phyloP scores from a whole-genome alignment of 2,329 filamentous ascomycete species.

The Fusarium dimerum region DNA sequence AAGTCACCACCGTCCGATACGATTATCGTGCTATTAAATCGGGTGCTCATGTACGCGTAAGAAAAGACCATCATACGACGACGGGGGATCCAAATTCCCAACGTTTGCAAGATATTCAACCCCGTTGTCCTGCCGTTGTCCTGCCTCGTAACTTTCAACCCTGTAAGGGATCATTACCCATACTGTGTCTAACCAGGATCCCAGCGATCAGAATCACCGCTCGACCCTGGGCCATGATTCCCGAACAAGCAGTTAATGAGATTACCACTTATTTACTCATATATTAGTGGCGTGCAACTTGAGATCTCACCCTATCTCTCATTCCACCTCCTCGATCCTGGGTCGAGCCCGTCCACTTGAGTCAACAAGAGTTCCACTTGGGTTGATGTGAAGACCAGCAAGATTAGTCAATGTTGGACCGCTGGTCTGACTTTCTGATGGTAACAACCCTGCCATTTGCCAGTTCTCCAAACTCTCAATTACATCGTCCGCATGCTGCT shows the following conservation, averaged over 20 bases:
- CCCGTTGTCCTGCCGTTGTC: too few relatives aligned
- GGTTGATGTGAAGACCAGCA: slow-evolving; percentile 41
- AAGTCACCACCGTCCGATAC: background rate
- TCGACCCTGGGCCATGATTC: slow-evolving; percentile 15
- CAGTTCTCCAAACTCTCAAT: slow-evolving; percentile 66
- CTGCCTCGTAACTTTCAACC: background rate
- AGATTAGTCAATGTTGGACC: slow-evolving; percentile 33
- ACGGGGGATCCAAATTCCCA: slow-evolving; percentile 7
- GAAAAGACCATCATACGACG: background rate
- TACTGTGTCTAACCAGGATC: slow-evolving; percentile 11
- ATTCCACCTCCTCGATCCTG: slow-evolving; percentile 65
- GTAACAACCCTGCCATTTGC: slow-evolving; percentile 54
- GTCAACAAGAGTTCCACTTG: slow-evolving; percentile 26
- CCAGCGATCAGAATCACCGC: slow-evolving; percentile 6
- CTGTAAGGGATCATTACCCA: slow-evolving; percentile 17
- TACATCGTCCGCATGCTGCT: slow-evolving; percentile 66
- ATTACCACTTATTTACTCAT: slow-evolving; percentile 25
- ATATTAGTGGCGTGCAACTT: slow-evolving; percentile 14
- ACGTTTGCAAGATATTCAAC: background rate
- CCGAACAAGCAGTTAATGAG: slow-evolving; percentile 22
- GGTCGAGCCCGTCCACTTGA: slow-evolving; percentile 35
- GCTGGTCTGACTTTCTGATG: slow-evolving; percentile 29
- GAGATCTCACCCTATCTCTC: slow-evolving; percentile 26
- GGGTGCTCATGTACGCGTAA: background rate
- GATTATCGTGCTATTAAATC: background rate